phyloP scores from a whole-genome alignment of 2,329 filamentous ascomycete genomes.

The Nakataea oryzae region DNA sequence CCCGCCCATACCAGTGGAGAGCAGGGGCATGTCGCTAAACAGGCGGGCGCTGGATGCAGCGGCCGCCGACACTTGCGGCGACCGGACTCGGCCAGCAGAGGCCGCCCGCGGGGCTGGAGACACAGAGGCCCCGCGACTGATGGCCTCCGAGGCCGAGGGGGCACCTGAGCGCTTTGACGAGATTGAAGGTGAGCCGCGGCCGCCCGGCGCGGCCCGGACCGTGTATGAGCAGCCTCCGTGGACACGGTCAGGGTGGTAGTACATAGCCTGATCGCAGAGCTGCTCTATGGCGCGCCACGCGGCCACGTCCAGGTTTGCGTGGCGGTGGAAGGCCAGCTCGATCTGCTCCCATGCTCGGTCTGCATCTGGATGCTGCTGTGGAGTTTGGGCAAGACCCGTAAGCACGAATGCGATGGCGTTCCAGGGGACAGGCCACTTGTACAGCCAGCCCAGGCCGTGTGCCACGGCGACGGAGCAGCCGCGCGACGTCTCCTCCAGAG shows the following conservation, averaged over 20 bases:
- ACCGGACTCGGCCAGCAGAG: neutral
- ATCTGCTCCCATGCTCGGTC: neutral
- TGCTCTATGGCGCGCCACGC: conserved; percentile 1
- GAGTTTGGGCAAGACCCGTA: neutral
- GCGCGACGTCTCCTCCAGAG: neutral
- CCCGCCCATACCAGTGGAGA: neutral
- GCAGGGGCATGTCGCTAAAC: neutral
- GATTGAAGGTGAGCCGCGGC: neutral
- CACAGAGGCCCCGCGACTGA: neutral
- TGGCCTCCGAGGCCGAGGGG: neutral
- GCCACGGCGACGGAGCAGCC: neutral
- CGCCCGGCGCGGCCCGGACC: neutral
- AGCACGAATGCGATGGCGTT: neutral
- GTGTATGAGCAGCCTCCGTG: neutral
- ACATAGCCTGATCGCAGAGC: conserved; percentile 1
- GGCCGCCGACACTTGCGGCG: neutral
- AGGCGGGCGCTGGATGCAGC: neutral
- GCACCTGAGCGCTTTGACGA: neutral
- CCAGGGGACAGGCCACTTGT: neutral
- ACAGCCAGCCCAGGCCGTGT: neutral
- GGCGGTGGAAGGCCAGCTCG: neutral
- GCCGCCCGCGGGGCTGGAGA: neutral
- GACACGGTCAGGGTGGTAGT: neutral
- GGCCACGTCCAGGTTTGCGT: neutral
- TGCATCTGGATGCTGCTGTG: neutral